Base-by-base conservation (phyloP, 139 green algal genomes). In the Coccomyxa sp. region DNA sequence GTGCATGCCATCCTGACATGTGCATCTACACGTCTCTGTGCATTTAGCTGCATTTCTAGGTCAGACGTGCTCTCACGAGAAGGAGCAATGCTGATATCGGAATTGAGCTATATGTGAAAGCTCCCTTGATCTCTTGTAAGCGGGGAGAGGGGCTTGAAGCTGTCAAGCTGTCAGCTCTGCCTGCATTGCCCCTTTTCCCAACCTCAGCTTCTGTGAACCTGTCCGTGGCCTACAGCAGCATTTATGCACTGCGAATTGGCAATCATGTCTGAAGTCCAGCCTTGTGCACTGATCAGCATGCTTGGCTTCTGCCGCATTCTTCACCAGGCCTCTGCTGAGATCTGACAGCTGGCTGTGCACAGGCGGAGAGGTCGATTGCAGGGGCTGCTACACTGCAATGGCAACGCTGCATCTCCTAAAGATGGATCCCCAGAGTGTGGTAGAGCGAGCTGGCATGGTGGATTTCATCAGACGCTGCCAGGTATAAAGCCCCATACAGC, bases 281-380 rank as follows among this genome's bases (percentile, higher is more conserved):
- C 12, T 29, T 58, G 44, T 29, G 14, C 12, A 16, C 44, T 58
- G 44, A 58, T 58, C 44, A 58, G 44, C 44, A 16, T 16, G 12
- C 44, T 58, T 58, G 44, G 44, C 44, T 29, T 16, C 12, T 12
- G 14, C 44, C 16, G 69, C n/a, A 31, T 6, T 74, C 33, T 74
- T 8, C 7, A 12, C n/a, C 69, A n/a, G 9, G n/a, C 16, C 68
- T 68, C 24, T 37, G 0, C 36, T 22, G n/a, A 39, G 5, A 7
- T 29, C 58, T n/a, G n/a, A n/a, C n/a, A n/a, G n/a, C n/a, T 64
- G 50, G 50, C 18, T 64, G 50, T 64, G 37, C n/a, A 8, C 85
- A 94, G 91, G 90, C 33, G 96, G 96, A 10, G 96, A 99, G 84
- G 88, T 93, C 33, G 96, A 99, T 85, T 83, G 97, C 55, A 87